Evolutionary conservation across 108 stramenopile species (phyloP).

Genomic region (Cyclotella kingstonii): DNA sequence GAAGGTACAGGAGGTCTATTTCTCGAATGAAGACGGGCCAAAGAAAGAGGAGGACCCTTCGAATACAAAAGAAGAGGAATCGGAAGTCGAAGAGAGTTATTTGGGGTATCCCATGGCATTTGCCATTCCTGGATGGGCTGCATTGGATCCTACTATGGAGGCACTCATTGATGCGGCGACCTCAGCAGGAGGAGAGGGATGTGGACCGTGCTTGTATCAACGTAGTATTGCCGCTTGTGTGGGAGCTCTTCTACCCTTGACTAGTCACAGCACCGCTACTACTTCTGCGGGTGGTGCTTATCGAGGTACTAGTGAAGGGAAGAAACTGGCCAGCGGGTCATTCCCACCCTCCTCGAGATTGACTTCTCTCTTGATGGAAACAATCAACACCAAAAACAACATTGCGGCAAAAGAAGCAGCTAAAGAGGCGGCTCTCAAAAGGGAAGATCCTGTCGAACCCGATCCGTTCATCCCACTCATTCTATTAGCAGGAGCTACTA

Average conservation of each 20-base stretch:
- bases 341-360: conserved; percentile 48
- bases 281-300: too few relatives aligned
- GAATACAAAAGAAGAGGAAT: conserved; percentile 25
- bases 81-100: conserved; percentile 44
- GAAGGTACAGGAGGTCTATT: conserved; percentile 41
- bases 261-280: too few relatives aligned
- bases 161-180: conserved; percentile 63
- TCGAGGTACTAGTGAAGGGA: too few relatives aligned
- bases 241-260: conserved; percentile 52
- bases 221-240: conserved; percentile 64
- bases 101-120: conserved; percentile 64
- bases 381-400: conserved; percentile 16
- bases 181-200: too few relatives aligned
- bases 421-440: conserved; percentile 12
- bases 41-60: conserved; percentile 1
- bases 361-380: conserved; percentile 14
- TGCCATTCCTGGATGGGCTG: conserved; percentile 69
- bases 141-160: conserved; percentile 61
- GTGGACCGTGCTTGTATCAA: conserved; percentile 60
- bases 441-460: conserved; percentile 10
- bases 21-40: conserved; percentile 17
- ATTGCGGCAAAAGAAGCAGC: conserved; percentile 17
- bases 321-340: conserved; percentile 12
- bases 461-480: conserved; percentile 27
- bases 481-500: conserved; percentile 25